A percentile compares a stretch with the other conserved stretches of the same genome.
phyloP scores from a whole-genome alignment of 2,329 filamentous ascomycete genomes.

The Exophiala sideris region DNA sequence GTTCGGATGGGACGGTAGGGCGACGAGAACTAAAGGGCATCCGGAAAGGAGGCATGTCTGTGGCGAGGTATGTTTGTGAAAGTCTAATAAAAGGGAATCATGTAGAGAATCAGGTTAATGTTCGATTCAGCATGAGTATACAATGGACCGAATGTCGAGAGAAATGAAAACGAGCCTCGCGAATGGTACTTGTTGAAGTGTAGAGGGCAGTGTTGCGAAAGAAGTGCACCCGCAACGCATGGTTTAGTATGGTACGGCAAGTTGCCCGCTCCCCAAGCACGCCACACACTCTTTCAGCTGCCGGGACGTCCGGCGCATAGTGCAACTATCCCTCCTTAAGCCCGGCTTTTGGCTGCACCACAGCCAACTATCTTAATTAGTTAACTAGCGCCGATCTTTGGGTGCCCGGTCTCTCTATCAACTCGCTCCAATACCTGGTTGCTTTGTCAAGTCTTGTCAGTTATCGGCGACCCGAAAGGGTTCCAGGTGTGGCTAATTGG shows the following conservation, averaged over 20 bases:
- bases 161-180: neutral
- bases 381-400: too few species aligned
- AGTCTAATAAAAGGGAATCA: conserved; percentile 7
- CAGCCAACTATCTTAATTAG: too few species aligned
- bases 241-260: neutral
- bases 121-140: conserved; percentile 7
- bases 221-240: neutral
- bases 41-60: conserved; percentile 63
- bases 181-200: neutral
- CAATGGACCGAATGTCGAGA: neutral
- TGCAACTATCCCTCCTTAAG: too few species aligned
- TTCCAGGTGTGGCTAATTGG: neutral
- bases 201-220: neutral
- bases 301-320: too few species aligned
- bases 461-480: neutral
- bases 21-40: conserved; percentile 64
- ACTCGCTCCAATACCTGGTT: neutral
- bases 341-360: too few species aligned
- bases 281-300: too few species aligned
- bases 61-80: neutral
- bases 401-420: neutral
- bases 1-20: conserved; percentile 39
- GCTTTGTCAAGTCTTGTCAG: neutral
- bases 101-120: conserved; percentile 2
- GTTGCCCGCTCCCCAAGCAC: neutral